Evolutionary conservation across 1,284 basidiomycete genomes (phyloP).

Genomic region (Cystobasidium sp.): DNA sequence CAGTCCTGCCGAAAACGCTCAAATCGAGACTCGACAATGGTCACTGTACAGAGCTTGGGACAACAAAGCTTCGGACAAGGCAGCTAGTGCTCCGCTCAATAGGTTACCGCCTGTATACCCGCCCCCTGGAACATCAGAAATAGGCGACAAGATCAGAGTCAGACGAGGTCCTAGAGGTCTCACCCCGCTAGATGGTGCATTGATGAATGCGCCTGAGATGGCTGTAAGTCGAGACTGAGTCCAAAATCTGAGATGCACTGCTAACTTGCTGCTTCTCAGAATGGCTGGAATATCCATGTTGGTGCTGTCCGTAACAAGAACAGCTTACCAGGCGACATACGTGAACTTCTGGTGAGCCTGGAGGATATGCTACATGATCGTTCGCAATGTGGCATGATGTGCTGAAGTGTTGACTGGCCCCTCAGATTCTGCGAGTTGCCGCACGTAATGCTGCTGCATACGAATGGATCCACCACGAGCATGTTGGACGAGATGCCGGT

Average conservation of each 20-base stretch:
- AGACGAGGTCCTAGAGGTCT: constrained; percentile 58
- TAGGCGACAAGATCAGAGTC: constrained; percentile 58
- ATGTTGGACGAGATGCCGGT: constrained; percentile 57
- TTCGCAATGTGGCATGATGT: not conserved
- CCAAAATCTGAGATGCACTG: not conserved
- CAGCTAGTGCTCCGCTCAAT: not conserved
- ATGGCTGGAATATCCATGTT: constrained; percentile 60
- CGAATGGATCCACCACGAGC: constrained; percentile 59
- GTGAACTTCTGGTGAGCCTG: constrained; percentile 58
- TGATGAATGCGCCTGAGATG: constrained; percentile 57
- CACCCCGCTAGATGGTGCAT: constrained; percentile 58
- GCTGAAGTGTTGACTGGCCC: not conserved
- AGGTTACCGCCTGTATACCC: constrained; percentile 50
- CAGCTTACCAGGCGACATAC: constrained; percentile 58
- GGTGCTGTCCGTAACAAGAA: constrained; percentile 58
- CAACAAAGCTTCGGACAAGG: constrained; percentile 31
- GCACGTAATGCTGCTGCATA: constrained; percentile 59
- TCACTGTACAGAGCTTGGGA: constrained; percentile 43
- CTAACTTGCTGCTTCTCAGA: constrained; percentile 39
- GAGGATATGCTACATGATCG: not conserved
- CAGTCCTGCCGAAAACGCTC: not conserved
- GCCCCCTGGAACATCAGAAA: constrained; percentile 54
- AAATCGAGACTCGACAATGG: constrained; percentile 35
- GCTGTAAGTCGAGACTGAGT: constrained; percentile 44
- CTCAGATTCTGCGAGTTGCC: constrained; percentile 59